Evolutionary conservation across 805 yeast species (phyloP).

Genomic region (Ogataea trehaloabstinens): DNA sequence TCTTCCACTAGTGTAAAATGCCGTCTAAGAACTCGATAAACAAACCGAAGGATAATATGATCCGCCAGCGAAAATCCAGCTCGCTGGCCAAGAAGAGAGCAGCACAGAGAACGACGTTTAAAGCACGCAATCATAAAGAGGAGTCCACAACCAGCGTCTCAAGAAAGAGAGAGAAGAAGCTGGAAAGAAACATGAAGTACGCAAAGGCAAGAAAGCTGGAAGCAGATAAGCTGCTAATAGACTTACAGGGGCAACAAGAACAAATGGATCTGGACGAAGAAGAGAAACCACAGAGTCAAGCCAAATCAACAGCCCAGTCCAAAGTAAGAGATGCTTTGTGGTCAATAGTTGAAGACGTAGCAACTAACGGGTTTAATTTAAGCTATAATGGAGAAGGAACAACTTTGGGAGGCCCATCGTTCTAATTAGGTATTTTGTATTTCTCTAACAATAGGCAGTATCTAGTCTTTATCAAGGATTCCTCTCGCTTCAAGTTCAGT

Average conservation of each 20-base stretch:
- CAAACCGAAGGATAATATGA: conserved; percentile 65
- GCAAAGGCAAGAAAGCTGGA: conserved; percentile 50
- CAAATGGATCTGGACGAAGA: conserved; percentile 48
- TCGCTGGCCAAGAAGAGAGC: conserved; percentile 56
- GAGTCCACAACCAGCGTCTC: conserved; percentile 46
- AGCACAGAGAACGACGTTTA: conserved; percentile 20
- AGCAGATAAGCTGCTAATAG: conserved; percentile 43
- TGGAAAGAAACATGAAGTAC: conserved; percentile 76
- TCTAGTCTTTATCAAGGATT: conserved; percentile 28
- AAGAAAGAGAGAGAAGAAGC: conserved; percentile 73
- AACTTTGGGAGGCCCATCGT: conserved; percentile 73
- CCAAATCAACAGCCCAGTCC: conserved; percentile 11
- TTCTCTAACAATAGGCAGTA: background rate
- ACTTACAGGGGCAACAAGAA: conserved; percentile 47
- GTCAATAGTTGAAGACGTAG: conserved; percentile 63
- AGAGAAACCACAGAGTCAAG: conserved; percentile 17
- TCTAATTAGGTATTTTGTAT: conserved; percentile 28
- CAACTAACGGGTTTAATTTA: conserved; percentile 41
- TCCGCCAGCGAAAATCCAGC: conserved; percentile 48
- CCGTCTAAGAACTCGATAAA: conserved; percentile 81
- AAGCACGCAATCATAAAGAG: background rate
- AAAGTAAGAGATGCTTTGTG: conserved; percentile 65
- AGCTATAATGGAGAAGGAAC: conserved; percentile 68
- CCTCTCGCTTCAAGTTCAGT: conserved; percentile 46
- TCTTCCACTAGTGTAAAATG: too few relatives aligned